Percentiles rank a stretch among this genome's conserved stretches.
Evolutionary conservation across 148 eudicot genomes (phyloP).

Genomic region (Polygonum maritimum): DNA sequence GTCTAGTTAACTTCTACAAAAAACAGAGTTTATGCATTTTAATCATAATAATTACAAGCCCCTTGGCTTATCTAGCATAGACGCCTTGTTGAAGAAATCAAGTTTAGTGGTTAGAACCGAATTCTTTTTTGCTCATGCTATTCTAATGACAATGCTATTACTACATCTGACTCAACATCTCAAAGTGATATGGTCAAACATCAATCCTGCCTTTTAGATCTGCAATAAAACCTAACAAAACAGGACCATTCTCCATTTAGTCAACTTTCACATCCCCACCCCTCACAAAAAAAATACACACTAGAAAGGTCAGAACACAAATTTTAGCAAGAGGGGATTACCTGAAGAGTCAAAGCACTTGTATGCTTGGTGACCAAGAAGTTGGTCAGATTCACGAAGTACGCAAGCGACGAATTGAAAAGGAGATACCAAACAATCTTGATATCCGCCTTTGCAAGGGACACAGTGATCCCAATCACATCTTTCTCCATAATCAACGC

Average conservation of each 20-base stretch:
- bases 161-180: not conserved
- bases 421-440: constrained; percentile 2
- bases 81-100: not conserved
- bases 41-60: not conserved
- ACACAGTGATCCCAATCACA: not conserved
- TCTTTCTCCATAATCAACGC: constrained; percentile 7
- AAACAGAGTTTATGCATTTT: not conserved
- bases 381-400: constrained; percentile 10
- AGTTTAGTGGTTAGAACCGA: not conserved
- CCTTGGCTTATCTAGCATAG: not conserved
- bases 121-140: not conserved
- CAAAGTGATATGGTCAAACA: not conserved
- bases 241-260: not conserved
- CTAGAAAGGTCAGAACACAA: not conserved
- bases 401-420: constrained; percentile 5
- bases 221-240: not conserved
- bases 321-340: not conserved
- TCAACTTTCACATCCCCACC: not conserved
- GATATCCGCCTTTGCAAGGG: not conserved
- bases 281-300: not conserved
- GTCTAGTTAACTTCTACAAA: not conserved
- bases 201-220: not conserved
- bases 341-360: constrained; percentile 13
- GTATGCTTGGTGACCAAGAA: constrained; percentile 13
- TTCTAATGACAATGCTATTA: not conserved